Base-by-base conservation (phyloP, 495 filamentous ascomycete genomes). In the Recurvomyces mirabilis region DNA sequence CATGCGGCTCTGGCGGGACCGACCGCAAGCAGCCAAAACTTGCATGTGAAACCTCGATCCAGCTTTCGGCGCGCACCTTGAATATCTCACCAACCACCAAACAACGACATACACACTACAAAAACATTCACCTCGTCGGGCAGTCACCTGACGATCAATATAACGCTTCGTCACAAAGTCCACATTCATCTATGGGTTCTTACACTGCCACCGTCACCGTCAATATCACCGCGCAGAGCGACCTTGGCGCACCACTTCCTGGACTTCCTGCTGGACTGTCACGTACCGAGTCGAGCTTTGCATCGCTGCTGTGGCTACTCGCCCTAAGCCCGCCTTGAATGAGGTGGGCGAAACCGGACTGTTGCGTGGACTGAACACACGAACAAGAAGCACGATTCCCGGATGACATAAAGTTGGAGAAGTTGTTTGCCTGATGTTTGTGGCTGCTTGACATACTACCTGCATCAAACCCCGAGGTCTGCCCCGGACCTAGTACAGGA, bases 311-410 rank as follows among this genome's bases (percentile, higher is more conserved):
- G 23, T 64, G 64, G 65, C 55, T 67, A 68, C 49, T 55, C 42
- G 65, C 53, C 52, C 34, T 39, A 38, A 56, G 65, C 67, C 66
- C 66, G 60, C 63, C 65, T 62, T 69, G 65, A 69, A 43, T n/a
- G 29, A 56, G 65, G 64, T 65, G 66, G 66, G 67, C 66, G 65
- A 53, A 43, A 56, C 43, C 31, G 21, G 1, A 49, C 28, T 26
- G 14, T 18, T 0, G 13, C n/a, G 20, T 35, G 34, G n/a, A 22
- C 23, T 22, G 40, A 41, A 5, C 19, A 19, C 15, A 19, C 46
- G 23, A 19, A 25, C 4, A 48, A 22, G 28, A 1, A 11, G n/a
- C 7, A 19, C 10, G 17, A 38, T n/a, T n/a, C 2, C 31, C 26
- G 28, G 32, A 4, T 19, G 17, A 42, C 5, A 13, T 19, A 17